Percentiles rank a stretch among this genome's conserved stretches.
Conservation (phyloP, 1,284 basidiomycete genomes). For the Peniophora sp. region DNA sequence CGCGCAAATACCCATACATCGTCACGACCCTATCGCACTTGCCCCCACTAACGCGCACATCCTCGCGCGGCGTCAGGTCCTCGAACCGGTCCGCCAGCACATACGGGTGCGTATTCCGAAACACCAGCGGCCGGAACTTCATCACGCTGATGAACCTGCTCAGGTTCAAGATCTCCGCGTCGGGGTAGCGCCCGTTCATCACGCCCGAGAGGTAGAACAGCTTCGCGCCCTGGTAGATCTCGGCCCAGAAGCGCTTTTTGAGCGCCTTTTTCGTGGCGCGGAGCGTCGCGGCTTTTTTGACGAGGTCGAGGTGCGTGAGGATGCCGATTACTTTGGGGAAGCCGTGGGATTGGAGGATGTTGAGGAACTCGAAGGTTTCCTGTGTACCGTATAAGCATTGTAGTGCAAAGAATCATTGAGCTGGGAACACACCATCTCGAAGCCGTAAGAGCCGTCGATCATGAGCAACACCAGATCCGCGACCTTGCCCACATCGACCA, state of each 20-base stretch:
- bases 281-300: constrained; percentile 87
- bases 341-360: constrained; percentile 93
- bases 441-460: constrained; percentile 97
- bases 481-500: constrained; percentile 97
- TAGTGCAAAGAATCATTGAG: not conserved
- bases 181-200: constrained; percentile 96
- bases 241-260: constrained; percentile 99
- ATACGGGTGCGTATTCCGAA: constrained; percentile 94
- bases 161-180: constrained; percentile 93
- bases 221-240: constrained; percentile 98
- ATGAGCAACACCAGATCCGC: constrained; percentile 94
- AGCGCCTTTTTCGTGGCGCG: constrained; percentile 91
- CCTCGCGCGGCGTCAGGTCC: constrained; percentile 88
- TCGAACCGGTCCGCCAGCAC: constrained; percentile 94
- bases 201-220: constrained; percentile 98
- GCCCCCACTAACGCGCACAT: constrained; percentile 69
- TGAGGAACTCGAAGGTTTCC: constrained; percentile 99
- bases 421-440: constrained; percentile 80
- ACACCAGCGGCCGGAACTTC: constrained; percentile 97
- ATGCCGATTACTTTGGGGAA: constrained; percentile 98
- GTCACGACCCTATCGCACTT: constrained; percentile 90
- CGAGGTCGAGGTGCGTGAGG: constrained; percentile 93
- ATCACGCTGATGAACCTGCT: constrained; percentile 95
- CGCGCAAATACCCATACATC: constrained; percentile 91
- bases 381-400: constrained; percentile 25